Evolutionary conservation across 1,284 basidiomycete genomes (phyloP).

Genomic region (Ustilago nuda): DNA sequence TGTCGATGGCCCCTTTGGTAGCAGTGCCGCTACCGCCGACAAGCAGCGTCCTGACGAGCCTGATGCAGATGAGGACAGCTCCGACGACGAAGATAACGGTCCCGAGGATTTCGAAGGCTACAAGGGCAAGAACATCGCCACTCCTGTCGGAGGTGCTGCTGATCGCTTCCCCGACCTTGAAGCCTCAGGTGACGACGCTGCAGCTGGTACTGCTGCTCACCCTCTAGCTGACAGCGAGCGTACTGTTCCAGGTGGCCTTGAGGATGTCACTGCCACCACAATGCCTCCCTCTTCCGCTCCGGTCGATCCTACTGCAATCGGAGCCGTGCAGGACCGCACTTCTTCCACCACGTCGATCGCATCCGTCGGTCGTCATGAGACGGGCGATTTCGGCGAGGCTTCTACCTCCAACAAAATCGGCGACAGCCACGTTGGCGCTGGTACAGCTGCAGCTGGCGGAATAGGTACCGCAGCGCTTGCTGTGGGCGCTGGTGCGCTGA

Average conservation of each 20-base stretch:
- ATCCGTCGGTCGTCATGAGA: slow-evolving; percentile 40
- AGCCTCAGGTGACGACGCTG: not conserved
- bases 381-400: slow-evolving; percentile 16
- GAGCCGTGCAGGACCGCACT: slow-evolving; percentile 30
- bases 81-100: slow-evolving; percentile 58
- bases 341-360: slow-evolving; percentile 47
- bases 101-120: slow-evolving; percentile 59
- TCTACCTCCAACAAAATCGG: slow-evolving; percentile 5
- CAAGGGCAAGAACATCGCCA: slow-evolving; percentile 20
- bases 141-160: slow-evolving; percentile 27
- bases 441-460: slow-evolving; percentile 33
- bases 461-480: slow-evolving; percentile 34
- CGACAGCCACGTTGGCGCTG: slow-evolving; percentile 19
- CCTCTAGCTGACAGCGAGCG: slow-evolving; percentile 20
- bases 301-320: slow-evolving; percentile 42
- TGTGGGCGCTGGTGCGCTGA: slow-evolving; percentile 38
- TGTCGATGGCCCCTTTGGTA: slow-evolving; percentile 32
- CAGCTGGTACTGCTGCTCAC: slow-evolving; percentile 1
- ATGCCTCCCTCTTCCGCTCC: slow-evolving; percentile 24
- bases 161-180: slow-evolving; percentile 45
- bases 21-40: slow-evolving; percentile 12
- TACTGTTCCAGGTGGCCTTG: slow-evolving; percentile 41
- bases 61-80: slow-evolving; percentile 51
- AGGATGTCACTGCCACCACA: slow-evolving; percentile 28
- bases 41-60: slow-evolving; percentile 54